Percentiles rank a stretch among this genome's conserved stretches.
Conservation (phyloP, 169 alveolate species). For the Eimeria acervulina region DNA sequence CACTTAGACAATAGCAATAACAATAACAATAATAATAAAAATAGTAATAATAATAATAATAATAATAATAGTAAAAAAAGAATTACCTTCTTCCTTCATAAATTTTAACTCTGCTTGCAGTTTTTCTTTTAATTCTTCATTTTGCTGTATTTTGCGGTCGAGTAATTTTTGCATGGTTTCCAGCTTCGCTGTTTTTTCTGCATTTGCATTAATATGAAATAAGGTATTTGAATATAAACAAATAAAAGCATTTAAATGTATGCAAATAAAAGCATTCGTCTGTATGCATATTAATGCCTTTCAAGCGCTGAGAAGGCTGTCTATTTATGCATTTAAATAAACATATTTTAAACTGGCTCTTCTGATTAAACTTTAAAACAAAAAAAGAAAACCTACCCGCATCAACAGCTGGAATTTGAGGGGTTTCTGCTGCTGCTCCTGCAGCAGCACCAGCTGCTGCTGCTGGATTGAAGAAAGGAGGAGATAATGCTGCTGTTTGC, state of each 20-base stretch:
- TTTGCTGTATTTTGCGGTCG: conserved; percentile 41
- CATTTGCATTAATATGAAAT: too few species aligned
- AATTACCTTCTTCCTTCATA: conserved; percentile 77
- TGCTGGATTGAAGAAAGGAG: background rate
- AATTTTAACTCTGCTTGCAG: conserved; percentile 5
- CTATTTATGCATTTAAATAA: background rate
- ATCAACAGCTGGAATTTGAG: conserved; percentile 11
- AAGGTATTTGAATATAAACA: too few species aligned
- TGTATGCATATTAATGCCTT: background rate
- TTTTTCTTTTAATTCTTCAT: conserved; percentile 43
- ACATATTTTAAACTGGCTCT: background rate
- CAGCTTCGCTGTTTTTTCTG: conserved; percentile 48
- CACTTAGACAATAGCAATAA: too few species aligned
- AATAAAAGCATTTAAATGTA: too few species aligned
- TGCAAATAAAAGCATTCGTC: background rate
- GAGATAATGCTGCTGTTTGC: background rate
- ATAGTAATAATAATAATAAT: too few species aligned
- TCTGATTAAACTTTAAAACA: background rate
- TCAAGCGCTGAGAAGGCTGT: too few species aligned
- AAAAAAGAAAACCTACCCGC: background rate
- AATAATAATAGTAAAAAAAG: background rate
- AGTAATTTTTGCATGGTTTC: conserved; percentile 69
- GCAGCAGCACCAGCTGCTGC: background rate
- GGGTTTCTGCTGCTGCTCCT: background rate
- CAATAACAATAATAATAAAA: too few species aligned